These are phyloP conservation scores for Phoma sp. DNA, from an alignment of 2,329 filamentous ascomycete species.

Conservation along the genomic window DNA sequence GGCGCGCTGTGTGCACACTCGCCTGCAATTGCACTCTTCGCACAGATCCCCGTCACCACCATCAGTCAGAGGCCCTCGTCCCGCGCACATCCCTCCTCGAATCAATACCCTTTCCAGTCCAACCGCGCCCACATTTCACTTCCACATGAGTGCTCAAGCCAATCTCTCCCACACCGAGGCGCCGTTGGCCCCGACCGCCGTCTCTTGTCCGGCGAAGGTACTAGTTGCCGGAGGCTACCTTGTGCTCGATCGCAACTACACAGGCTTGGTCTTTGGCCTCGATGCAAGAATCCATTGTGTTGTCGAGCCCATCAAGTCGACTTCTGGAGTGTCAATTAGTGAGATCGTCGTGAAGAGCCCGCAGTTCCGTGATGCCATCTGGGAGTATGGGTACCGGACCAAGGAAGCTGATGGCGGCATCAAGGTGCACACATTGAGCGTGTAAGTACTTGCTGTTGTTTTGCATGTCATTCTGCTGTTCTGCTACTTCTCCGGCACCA, in stretches of 20 bases:
- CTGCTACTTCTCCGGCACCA: constrained; percentile 1
- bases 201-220: constrained; percentile 96
- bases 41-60: constrained; percentile 25
- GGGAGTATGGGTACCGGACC: constrained; percentile 83
- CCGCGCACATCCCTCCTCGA: constrained; percentile 24
- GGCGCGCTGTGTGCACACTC: constrained; percentile 20
- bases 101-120: constrained; percentile 22
- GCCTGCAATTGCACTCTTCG: constrained; percentile 19
- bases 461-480: background rate
- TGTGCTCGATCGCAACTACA: constrained; percentile 87
- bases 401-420: constrained; percentile 78
- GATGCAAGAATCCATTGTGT: constrained; percentile 69
- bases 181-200: constrained; percentile 46
- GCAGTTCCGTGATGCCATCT: constrained; percentile 86
- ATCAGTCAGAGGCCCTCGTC: constrained; percentile 25
- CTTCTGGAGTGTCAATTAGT: constrained; percentile 66
- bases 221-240: constrained; percentile 94
- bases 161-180: constrained; percentile 21
- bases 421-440: constrained; percentile 77
- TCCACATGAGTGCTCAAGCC: constrained; percentile 23
- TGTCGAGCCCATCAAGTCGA: constrained; percentile 64
- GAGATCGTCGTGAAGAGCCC: constrained; percentile 90
- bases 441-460: constrained; percentile 64
- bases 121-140: constrained; percentile 17
- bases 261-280: constrained; percentile 72